A percentile compares a stretch with the other conserved stretches of the same genome.
Conservation (phyloP, 306 rosid species). For the Chamaecrista fasciculata region DNA sequence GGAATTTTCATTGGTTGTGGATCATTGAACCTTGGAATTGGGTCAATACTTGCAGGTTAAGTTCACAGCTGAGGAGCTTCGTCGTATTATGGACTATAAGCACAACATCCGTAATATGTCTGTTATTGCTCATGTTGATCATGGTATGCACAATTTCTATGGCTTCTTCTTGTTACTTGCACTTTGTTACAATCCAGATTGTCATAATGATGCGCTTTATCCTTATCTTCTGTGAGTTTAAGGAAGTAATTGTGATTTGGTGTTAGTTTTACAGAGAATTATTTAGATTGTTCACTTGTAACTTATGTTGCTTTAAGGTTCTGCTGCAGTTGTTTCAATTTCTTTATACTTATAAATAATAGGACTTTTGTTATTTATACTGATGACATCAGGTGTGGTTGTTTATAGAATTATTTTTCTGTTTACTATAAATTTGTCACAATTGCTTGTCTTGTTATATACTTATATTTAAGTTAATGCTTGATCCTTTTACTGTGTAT, state of each 20-base stretch:
- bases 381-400: neutral
- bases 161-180: neutral
- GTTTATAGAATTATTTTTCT: neutral
- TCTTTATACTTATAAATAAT: neutral
- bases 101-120: no score
- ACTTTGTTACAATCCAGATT: neutral
- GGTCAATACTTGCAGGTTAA: constrained; percentile 69
- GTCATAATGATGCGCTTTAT: neutral
- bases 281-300: neutral
- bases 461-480: no score
- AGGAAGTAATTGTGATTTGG: no score
- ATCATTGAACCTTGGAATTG: constrained; percentile 6
- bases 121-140: constrained; percentile 94
- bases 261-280: neutral
- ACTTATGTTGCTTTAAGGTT: neutral
- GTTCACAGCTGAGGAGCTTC: no score
- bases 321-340: neutral
- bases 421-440: no score
- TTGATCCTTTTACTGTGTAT: no score
- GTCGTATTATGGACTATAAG: no score
- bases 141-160: constrained; percentile 38
- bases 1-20: neutral
- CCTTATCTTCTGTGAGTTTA: neutral
- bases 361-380: neutral
- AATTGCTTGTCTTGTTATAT: no score